phyloP scores from a whole-genome alignment of 805 yeast species.

The Ogataea henricii region DNA sequence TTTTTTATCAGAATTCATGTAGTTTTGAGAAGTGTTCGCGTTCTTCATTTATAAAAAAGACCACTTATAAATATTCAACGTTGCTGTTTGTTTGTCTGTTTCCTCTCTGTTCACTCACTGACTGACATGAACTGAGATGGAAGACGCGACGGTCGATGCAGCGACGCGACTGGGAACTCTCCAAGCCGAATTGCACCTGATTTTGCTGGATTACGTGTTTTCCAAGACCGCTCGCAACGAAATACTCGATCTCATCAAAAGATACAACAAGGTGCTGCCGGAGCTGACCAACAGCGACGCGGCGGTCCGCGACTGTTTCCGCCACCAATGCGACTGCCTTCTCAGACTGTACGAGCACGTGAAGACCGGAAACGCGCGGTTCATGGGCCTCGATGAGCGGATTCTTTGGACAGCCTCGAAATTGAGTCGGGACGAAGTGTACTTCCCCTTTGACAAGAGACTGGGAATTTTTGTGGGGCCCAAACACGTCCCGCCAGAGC shows the following conservation, averaged over 20 bases:
- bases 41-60: conserved; percentile 1
- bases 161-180: conserved; percentile 3
- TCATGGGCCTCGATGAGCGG: conserved; percentile 19
- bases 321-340: conserved; percentile 11
- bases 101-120: too few species aligned
- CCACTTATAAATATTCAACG: background rate
- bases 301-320: conserved; percentile 2
- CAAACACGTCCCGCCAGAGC: background rate
- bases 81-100: too few species aligned
- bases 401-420: conserved; percentile 28
- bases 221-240: conserved; percentile 9
- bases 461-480: conserved; percentile 16
- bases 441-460: conserved; percentile 11
- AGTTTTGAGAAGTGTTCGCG: too few species aligned
- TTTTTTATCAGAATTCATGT: too few species aligned
- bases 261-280: conserved; percentile 5
- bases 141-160: background rate
- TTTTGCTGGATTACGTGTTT: conserved; percentile 10
- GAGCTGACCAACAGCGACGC: background rate
- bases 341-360: conserved; percentile 17
- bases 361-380: background rate
- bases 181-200: conserved; percentile 8
- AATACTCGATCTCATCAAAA: conserved; percentile 9
- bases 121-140: background rate
- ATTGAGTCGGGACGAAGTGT: background rate